Evolutionary conservation across 2,329 filamentous ascomycete species (phyloP).

Genomic region (Penicillium brevicompactum): DNA sequence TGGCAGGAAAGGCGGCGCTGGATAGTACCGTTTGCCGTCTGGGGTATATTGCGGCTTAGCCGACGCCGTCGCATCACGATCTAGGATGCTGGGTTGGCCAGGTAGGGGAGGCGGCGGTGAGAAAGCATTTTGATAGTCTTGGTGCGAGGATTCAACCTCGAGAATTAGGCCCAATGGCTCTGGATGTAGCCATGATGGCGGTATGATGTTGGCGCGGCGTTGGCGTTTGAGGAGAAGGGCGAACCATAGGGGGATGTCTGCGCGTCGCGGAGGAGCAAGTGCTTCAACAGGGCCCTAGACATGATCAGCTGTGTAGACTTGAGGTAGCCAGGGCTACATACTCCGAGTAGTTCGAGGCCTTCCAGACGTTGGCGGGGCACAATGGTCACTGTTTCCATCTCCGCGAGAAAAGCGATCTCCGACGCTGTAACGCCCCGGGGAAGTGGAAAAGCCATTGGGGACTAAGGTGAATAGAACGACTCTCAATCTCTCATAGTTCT

Average conservation of each 20-base stretch:
- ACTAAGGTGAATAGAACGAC: background rate
- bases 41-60: conserved; percentile 38
- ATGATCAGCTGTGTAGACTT: conserved; percentile 2
- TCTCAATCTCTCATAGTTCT: conserved; percentile 1
- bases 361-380: conserved; percentile 90
- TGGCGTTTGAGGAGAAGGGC: conserved; percentile 94
- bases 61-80: conserved; percentile 24
- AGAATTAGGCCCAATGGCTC: conserved; percentile 76
- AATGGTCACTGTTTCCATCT: conserved; percentile 95
- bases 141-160: conserved; percentile 72
- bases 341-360: conserved; percentile 78
- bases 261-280: conserved; percentile 78
- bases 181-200: conserved; percentile 84
- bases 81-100: conserved; percentile 34
- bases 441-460: conserved; percentile 62
- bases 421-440: conserved; percentile 73
- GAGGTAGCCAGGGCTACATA: conserved; percentile 41
- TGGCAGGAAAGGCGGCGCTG: conserved; percentile 74
- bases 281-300: conserved; percentile 73
- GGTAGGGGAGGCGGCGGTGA: conserved; percentile 74
- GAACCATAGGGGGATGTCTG: conserved; percentile 85
- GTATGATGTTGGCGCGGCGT: conserved; percentile 86
- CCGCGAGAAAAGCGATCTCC: conserved; percentile 91
- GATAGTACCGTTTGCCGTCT: conserved; percentile 42
- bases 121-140: conserved; percentile 67